Base-by-base conservation (phyloP, 1,139 yeast genomes). In the Wickerhamomyces sp. region DNA sequence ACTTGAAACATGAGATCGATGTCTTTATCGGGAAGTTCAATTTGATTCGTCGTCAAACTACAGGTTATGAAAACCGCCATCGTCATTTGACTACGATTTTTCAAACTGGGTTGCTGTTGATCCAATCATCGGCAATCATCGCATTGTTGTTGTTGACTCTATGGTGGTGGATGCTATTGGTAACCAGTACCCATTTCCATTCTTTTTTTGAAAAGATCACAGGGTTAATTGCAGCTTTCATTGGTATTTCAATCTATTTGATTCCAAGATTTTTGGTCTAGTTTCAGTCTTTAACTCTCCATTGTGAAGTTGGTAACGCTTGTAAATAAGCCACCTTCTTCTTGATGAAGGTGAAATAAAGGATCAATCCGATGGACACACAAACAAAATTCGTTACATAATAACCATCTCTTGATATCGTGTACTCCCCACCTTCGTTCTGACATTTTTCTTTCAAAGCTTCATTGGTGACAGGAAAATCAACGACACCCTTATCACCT, bases 161-260 rank as follows among this genome's bases (percentile, higher is more conserved):
- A 30, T 88, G 95, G 93, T 72, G 84, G 72, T 85, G 85, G 75
- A 88, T 89, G 94, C 66, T 88, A 31, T 61, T 88, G 31, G 78
- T 86, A 74, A 89, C 98, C 0, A 75, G 85, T 42, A 70, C 85
- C 13, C 82, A 83, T 54, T 89, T 88, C 70, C 98, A 91, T 59
- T 78, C 93, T 1, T 61, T 85, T 30, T 49, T 63, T 4, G 98
- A 91, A 52, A 83, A 85, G 53, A 49, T 82, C 8, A 73, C 73
- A 20, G 94, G 94, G 1, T 57, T 81, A 31, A 11, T 68, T 4
- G 79, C 78, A 59, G 88, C 86, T 5, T 72, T 72, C 49, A 34
- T 65, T 13, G 78, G 73, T 15, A 55, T 72, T 5, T 32, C 59
- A 5, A 54, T 57, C 12, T 63, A 71, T 9, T 66, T 71, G 44